Percentiles rank a stretch among this genome's conserved stretches.
Conservation (phyloP, 352 stramenopile genomes). For the Pythium sp. region DNA sequence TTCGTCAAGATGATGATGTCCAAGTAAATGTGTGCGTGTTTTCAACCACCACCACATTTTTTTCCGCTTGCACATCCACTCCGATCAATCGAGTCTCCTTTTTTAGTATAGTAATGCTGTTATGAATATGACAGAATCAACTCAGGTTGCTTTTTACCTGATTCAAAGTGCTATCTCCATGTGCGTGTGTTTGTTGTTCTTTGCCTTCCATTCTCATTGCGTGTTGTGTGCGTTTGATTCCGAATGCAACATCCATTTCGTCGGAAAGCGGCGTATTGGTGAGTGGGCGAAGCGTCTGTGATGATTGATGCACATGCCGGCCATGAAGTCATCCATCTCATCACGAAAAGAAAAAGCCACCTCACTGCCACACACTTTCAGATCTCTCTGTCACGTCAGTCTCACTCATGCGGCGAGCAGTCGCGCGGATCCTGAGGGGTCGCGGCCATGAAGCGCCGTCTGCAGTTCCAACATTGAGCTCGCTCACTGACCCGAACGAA, state of each 20-base stretch:
- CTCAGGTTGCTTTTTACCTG: slow-evolving; percentile 4
- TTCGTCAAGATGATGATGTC: slow-evolving; percentile 99
- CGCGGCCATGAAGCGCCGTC: background rate
- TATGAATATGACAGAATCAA: slow-evolving; percentile 3
- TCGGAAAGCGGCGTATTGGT: background rate
- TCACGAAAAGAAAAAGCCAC: slow-evolving; percentile 36
- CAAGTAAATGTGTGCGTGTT: slow-evolving; percentile 71
- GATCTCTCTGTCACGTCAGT: background rate
- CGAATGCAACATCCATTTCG: background rate
- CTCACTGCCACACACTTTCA: background rate
- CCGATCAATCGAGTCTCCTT: background rate
- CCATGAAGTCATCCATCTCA: slow-evolving; percentile 60
- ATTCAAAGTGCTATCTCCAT: background rate
- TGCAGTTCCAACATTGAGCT: background rate
- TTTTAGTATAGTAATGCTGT: slow-evolving; percentile 4
- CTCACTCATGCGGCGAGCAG: background rate
- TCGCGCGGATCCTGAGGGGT: background rate
- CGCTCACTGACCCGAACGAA: background rate
- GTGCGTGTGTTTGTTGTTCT: background rate
- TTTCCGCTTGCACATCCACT: background rate
- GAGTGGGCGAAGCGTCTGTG: background rate
- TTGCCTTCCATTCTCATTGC: background rate
- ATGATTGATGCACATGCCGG: slow-evolving; percentile 24
- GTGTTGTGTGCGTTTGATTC: background rate
- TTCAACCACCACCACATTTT: slow-evolving; percentile 3